Evolutionary conservation across 202 grass and related monocot species (phyloP), one percentile per base, ranked within the genome.

Genomic region (Sporobolus alterniflorus): DNA sequence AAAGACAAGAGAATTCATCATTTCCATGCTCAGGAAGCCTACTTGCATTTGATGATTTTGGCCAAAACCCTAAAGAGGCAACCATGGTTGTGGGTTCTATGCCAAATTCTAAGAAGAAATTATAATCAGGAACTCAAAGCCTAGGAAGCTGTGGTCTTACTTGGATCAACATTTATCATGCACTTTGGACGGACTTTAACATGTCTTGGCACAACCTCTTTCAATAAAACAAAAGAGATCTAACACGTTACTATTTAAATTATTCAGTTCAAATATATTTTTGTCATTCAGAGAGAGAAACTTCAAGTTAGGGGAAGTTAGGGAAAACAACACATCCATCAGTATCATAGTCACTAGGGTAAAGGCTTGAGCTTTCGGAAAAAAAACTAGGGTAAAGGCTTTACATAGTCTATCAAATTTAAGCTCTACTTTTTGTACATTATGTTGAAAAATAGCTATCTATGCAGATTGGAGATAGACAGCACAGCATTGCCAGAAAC

Each of bases 121-220:
- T 47, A 70, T 50, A 59, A 40, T 61, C 36, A 55, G 28, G 3
- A 64, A 85, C 46, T 55, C 59, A 82, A 59, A 70, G 64, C 7
- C 64, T 59, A 67, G n/a, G 28, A 83, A 73, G 60, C 55, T 36
- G 79, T 65, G 72, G 29, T 77, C 63, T 77, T 77, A 73, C 77
- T 77, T 89, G 72, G 29, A 77, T 77, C 55, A 82, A 77, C 26
- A 44, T 78, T 86, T 85, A 57, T 67, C 18, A 32, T 62, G 60
- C 74, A 69, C 20, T 82, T 86, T 82, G 67, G 78, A 73, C 31
- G 28, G 59, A 44, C 56, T 22, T 88, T 88, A 87, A 30, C 64
- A 79, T 84, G 81, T 33, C 81, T 75, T 89, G 74, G 70, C 46
- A 76, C 14, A 20, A 74, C 71, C 71, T 77, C 81, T 85, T 87